Evolutionary conservation across 2,329 filamentous ascomycete genomes (phyloP).

Genomic region (Rutstroemia sp.): DNA sequence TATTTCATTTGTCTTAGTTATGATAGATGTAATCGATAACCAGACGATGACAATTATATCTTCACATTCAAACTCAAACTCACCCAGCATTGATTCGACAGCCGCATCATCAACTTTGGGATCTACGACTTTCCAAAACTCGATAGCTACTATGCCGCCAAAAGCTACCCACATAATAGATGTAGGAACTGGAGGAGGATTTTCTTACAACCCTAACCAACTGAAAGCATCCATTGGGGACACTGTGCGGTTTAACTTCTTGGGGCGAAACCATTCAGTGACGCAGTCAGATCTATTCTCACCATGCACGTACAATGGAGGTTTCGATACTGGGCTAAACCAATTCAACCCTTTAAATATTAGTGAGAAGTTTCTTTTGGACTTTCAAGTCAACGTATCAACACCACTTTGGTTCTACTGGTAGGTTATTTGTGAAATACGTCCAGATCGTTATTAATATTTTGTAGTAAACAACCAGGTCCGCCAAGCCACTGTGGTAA

Average conservation of each 20-base stretch:
- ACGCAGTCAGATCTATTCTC: slow-evolving; percentile 59
- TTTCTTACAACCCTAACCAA: slow-evolving; percentile 41
- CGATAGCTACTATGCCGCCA: neutral
- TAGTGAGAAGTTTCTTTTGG: slow-evolving; percentile 10
- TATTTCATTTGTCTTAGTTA: neutral
- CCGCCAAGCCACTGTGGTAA: slow-evolving; percentile 16
- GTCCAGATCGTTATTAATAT: slow-evolving; percentile 11
- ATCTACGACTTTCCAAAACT: neutral
- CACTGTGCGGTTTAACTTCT: slow-evolving; percentile 62
- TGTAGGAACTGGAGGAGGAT: neutral
- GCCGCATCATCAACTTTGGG: neutral
- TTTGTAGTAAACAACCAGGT: slow-evolving; percentile 1
- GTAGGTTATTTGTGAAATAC: neutral
- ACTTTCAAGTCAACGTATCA: slow-evolving; percentile 12
- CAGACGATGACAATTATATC: neutral
- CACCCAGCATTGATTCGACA: neutral
- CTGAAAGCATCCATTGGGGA: slow-evolving; percentile 56
- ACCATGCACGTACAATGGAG: slow-evolving; percentile 54
- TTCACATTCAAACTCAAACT: neutral
- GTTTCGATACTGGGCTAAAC: slow-evolving; percentile 60
- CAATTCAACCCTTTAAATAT: slow-evolving; percentile 56
- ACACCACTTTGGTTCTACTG: slow-evolving; percentile 24
- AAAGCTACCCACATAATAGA: neutral
- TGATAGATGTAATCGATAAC: neutral
- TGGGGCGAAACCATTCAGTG: slow-evolving; percentile 63